phyloP scores from a whole-genome alignment of 106 monocot species.

The Iris macrosiphon region DNA sequence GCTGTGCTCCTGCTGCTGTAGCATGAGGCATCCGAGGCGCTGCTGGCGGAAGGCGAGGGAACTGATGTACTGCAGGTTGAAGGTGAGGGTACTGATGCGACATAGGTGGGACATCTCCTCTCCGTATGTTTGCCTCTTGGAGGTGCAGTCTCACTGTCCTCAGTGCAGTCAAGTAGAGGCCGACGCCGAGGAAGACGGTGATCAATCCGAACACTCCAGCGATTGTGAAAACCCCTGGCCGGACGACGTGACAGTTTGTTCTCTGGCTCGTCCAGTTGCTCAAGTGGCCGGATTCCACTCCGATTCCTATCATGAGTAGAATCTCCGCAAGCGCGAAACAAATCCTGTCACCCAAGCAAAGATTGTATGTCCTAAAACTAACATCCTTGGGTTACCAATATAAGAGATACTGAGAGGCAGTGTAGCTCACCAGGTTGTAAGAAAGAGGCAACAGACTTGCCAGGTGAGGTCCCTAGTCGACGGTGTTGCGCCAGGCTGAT shows the following conservation, averaged over 20 bases:
- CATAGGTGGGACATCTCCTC: background rate
- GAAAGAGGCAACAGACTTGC: conserved; percentile 57
- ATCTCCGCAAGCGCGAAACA: conserved; percentile 75
- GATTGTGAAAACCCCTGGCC: conserved; percentile 59
- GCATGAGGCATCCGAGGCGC: background rate
- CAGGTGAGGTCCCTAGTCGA: conserved; percentile 24
- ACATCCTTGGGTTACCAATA: too few species aligned
- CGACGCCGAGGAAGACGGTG: conserved; percentile 76
- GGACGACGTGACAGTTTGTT: conserved; percentile 35
- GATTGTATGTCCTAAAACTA: too few species aligned
- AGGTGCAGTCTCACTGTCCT: conserved; percentile 39
- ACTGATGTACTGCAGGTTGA: background rate
- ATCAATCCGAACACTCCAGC: conserved; percentile 67
- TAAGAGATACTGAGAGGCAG: too few species aligned
- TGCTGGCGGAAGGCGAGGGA: conserved; percentile 1
- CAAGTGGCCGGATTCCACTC: conserved; percentile 59
- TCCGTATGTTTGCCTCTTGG: conserved; percentile 11
- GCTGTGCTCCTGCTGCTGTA: background rate
- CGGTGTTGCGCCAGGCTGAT: conserved; percentile 12
- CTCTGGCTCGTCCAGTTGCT: conserved; percentile 46
- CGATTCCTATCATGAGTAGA: conserved; percentile 60
- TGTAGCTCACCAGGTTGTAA: conserved; percentile 52
- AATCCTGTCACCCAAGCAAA: conserved; percentile 35
- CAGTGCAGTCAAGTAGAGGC: conserved; percentile 60
- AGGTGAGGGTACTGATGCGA: background rate